Conservation (phyloP, 208 protist genomes). For the Porcisia hertigi region DNA sequence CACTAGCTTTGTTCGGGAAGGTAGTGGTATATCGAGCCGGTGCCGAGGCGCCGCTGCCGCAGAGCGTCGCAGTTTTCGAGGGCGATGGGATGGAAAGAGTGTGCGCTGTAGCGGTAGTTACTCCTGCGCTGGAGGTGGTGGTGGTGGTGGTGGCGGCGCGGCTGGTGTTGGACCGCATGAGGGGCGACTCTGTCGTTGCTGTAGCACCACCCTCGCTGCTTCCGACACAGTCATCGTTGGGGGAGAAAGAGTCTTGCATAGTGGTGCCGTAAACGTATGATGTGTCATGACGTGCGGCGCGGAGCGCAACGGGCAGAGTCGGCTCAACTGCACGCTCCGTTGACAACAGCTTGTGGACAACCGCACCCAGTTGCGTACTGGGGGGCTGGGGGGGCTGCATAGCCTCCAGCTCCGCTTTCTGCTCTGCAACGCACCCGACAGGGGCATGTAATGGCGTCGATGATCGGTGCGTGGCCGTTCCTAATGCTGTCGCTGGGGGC, state of each 20-base stretch:
- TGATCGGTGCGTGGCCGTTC: neutral
- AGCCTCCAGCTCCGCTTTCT: neutral
- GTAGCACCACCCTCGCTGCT: conserved; percentile 6
- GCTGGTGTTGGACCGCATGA: conserved; percentile 1
- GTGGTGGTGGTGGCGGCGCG: neutral
- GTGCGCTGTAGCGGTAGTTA: neutral
- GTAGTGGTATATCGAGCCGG: neutral
- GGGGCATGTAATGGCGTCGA: neutral
- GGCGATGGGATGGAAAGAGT: neutral
- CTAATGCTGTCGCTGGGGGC: neutral
- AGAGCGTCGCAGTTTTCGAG: neutral
- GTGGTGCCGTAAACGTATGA: neutral
- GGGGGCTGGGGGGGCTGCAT: neutral
- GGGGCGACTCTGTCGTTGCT: neutral
- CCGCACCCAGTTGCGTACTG: neutral
- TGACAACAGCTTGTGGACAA: neutral
- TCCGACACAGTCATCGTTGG: neutral
- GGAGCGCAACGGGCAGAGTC: neutral
- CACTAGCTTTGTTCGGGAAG: neutral
- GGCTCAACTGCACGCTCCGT: neutral
- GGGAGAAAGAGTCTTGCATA: neutral
- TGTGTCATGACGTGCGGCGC: neutral
- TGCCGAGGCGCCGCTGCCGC: neutral
- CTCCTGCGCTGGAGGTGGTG: too few relatives aligned
- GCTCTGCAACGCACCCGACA: neutral